These are phyloP conservation scores for Davidsoniella australis DNA, from an alignment of 2,329 filamentous ascomycete genomes.

Conservation along the genomic window DNA sequence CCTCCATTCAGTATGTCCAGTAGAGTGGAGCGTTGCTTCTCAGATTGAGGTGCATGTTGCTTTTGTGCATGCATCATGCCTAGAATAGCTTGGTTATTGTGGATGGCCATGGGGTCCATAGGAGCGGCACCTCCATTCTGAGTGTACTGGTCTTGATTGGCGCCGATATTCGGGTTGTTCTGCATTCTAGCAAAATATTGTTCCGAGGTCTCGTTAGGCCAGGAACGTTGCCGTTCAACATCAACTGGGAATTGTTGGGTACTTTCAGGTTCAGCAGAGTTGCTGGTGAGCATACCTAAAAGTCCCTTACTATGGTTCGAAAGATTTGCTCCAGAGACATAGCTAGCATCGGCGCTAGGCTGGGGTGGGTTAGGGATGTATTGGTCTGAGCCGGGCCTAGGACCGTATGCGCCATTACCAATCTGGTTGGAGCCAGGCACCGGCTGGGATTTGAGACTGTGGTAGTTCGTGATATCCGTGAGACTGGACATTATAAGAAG, in stretches of 20 bases:
- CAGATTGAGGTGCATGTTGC: constrained; percentile 10
- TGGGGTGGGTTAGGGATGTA: constrained; percentile 4
- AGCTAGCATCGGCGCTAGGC: not conserved
- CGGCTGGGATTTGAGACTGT: constrained; percentile 10
- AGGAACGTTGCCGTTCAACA: not conserved
- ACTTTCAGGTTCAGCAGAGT: constrained; percentile 1
- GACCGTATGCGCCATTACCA: not conserved
- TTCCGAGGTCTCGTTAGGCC: constrained; percentile 8
- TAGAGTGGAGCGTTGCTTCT: constrained; percentile 29
- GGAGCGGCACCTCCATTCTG: not conserved
- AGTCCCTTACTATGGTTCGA: constrained; percentile 22
- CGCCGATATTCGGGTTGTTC: not conserved
- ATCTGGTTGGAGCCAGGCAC: not conserved
- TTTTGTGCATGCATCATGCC: constrained; percentile 12
- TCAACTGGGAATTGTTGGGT: not conserved
- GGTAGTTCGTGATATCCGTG: constrained; percentile 5
- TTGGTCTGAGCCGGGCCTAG: constrained; percentile 9
- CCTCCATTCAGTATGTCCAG: constrained; percentile 37
- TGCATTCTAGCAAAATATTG: constrained; percentile 6
- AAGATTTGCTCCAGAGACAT: constrained; percentile 14
- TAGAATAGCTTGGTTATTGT: constrained; percentile 10
- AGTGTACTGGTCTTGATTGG: not conserved
- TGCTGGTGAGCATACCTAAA: constrained; percentile 25
- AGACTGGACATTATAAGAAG: constrained; percentile 1
- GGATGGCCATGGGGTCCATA: constrained; percentile 11